These are phyloP conservation scores for Solanum chacoense DNA, from an alignment of 305 asterid genomes.

Conservation along the genomic window DNA sequence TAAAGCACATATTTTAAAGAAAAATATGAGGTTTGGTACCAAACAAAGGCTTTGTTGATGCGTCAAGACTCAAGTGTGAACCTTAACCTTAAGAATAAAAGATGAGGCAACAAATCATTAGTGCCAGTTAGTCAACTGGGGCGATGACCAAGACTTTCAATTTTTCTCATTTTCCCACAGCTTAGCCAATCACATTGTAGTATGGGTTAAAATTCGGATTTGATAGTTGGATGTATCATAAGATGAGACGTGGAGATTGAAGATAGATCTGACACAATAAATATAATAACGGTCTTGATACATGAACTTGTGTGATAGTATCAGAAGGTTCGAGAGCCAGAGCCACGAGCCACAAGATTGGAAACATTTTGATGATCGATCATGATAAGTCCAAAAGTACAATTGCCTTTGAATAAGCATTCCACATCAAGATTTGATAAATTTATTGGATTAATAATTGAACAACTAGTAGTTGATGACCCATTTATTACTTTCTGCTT, in stretches of 20 bases:
- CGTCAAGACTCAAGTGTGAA: neutral
- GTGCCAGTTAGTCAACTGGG: neutral
- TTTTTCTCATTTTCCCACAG: neutral
- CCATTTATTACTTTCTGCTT: neutral
- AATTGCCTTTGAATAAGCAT: neutral
- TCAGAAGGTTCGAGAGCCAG: too few relatives aligned
- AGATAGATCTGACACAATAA: neutral
- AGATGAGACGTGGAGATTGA: neutral
- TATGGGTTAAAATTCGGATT: neutral
- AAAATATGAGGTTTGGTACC: neutral
- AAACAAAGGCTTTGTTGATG: neutral
- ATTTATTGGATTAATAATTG: neutral
- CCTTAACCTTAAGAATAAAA: neutral
- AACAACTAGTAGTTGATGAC: neutral
- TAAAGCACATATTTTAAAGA: neutral
- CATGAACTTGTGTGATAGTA: neutral
- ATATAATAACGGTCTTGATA: neutral
- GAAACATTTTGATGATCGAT: neutral
- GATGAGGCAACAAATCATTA: neutral
- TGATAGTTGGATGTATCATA: neutral
- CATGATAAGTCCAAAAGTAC: neutral
- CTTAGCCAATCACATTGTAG: neutral
- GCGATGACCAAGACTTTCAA: neutral
- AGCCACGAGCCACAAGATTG: neutral
- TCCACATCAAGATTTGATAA: accelerated